Base-by-base conservation (phyloP, 257 asterid species). In the Cordia subcordata region DNA sequence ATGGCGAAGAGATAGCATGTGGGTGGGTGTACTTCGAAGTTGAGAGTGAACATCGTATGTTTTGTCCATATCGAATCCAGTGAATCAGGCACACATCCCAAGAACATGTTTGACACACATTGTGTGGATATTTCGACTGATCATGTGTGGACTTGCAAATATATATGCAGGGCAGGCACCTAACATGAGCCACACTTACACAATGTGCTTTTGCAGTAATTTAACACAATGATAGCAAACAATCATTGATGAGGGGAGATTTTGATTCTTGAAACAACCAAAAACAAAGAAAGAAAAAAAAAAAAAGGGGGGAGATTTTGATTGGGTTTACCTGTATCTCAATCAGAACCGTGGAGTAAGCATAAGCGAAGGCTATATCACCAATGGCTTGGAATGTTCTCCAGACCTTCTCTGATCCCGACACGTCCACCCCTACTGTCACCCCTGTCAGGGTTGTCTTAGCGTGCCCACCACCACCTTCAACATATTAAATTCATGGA, bases 311-410 rank as follows among this genome's bases (percentile, higher is more conserved):
- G 44, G 12, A 39, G 44, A 39, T 39, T 12, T 8, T 4, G 47
- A 10, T 42, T 2, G 47, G 47, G 11, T 49, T 63, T 38, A 68
- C 89, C 76, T 83, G 85, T 49, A 83, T 80, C 65, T 83, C 86
- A 13, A 83, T 54, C 4, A 80, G 81, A 39, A 83, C 85, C 8
- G 58, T 40, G 2, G 83, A 61, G 63, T 80, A 83, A 47, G 78
- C 71, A 52, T 77, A 83, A 4, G 90, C 82, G 55, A 83, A 80
- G 5, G 86, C 86, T 52, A 81, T 73, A 64, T 83, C 63, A 19
- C 90, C 90, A 38, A 83, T 75, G 35, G 86, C 81, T 11, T 75
- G 47, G 16, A 70, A 75, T 56, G 68, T 68, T 45, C 9, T 78
- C 83, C 86, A 83, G 75, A 78, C 69, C 57, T 83, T 83, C 20